Conservation (phyloP, 257 asterid species). For the Paulownia fortunei region DNA sequence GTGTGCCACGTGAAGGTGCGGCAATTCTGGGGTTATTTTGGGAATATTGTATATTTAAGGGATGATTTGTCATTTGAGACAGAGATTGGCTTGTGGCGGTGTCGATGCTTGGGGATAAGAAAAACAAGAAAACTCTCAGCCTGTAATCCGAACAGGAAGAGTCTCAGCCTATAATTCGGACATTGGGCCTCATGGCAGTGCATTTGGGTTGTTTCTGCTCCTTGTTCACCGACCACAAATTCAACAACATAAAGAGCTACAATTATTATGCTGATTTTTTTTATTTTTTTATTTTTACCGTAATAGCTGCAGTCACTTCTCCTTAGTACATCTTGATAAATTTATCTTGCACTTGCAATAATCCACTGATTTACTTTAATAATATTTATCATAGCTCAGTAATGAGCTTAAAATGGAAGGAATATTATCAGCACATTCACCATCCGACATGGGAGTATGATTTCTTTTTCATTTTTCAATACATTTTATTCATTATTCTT, state of each 20-base stretch:
- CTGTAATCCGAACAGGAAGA: not conserved
- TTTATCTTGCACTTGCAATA: no score
- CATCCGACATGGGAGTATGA: no score
- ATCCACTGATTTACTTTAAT: no score
- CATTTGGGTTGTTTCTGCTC: slow-evolving; percentile 5
- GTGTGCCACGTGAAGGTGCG: not conserved
- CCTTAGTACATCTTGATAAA: no score
- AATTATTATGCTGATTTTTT: not conserved
- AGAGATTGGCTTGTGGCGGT: slow-evolving; percentile 43
- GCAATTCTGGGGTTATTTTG: slow-evolving; percentile 21
- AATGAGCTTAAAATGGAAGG: no score
- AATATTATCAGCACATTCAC: no score
- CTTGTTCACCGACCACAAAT: not conserved
- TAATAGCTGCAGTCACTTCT: not conserved
- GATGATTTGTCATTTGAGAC: not conserved
- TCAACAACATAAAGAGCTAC: not conserved
- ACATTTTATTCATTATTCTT: no score
- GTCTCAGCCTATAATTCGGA: not conserved
- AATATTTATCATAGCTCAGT: no score
- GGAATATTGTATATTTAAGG: not conserved
- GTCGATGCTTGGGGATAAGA: slow-evolving; percentile 36
- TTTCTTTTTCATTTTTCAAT: no score
- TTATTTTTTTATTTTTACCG: no score
- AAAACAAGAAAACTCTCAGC: not conserved
- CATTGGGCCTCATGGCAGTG: slow-evolving; percentile 6